These are phyloP conservation scores for Aschersonia sp. DNA, from an alignment of 2,329 filamentous ascomycete genomes.

Conservation along the genomic window DNA sequence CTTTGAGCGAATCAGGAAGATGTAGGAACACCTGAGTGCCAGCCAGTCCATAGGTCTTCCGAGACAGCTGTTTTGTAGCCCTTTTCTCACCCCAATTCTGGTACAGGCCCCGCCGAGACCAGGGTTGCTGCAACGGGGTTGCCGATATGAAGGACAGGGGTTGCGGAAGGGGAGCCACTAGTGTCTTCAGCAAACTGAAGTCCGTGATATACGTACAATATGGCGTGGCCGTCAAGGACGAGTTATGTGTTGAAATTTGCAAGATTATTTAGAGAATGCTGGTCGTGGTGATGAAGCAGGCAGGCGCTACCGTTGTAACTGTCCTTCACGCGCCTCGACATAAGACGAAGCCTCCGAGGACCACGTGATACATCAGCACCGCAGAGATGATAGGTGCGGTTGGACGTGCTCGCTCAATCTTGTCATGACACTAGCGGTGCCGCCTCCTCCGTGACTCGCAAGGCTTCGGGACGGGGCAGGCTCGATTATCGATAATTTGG, in stretches of 20 bases:
- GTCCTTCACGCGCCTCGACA: too few species aligned
- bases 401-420: neutral
- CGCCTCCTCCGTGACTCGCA: neutral
- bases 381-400: too few species aligned
- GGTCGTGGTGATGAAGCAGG: too few species aligned
- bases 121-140: constrained; percentile 1
- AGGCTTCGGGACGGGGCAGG: neutral
- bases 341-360: too few species aligned
- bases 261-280: too few species aligned
- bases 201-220: neutral
- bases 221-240: neutral
- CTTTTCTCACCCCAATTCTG: neutral
- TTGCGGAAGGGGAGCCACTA: neutral
- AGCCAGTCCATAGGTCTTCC: neutral
- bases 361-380: too few species aligned
- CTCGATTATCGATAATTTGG: too few species aligned
- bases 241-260: too few species aligned
- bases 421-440: neutral
- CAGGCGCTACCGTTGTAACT: too few species aligned
- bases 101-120: neutral
- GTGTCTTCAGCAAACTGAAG: neutral
- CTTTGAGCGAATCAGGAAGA: neutral
- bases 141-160: neutral
- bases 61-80: neutral
- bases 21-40: neutral